A percentile compares a stretch with the other conserved stretches of the same genome.
Evolutionary conservation across 73 alveolate species (phyloP).

Genomic region (Paramecium primaurelia): DNA sequence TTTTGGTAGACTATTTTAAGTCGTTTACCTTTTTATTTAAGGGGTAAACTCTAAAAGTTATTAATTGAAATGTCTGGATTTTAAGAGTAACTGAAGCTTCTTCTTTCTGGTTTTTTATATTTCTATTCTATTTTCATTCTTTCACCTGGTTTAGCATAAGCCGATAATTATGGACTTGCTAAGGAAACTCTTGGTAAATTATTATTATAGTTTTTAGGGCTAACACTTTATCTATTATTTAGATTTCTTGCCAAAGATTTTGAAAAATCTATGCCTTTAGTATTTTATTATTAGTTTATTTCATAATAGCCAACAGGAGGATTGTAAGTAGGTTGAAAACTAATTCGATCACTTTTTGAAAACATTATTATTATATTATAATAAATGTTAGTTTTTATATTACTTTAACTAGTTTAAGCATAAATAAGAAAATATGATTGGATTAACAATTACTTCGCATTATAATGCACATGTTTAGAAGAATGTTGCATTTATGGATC

Average conservation of each 20-base stretch:
- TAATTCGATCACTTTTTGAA: background rate
- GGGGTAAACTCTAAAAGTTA: background rate
- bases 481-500: conserved; percentile 19
- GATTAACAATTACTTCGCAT: conserved; percentile 23
- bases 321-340: background rate
- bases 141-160: conserved; percentile 8
- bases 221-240: background rate
- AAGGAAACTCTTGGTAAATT: background rate
- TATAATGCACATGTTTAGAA: background rate
- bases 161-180: conserved; percentile 20
- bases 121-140: background rate
- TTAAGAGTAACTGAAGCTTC: background rate
- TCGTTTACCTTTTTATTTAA: background rate
- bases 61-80: conserved; percentile 3
- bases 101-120: background rate
- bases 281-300: background rate
- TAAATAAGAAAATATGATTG: conserved; percentile 34
- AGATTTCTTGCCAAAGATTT: background rate
- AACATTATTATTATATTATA: conserved; percentile 21
- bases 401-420: background rate
- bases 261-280: background rate
- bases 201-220: background rate
- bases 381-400: background rate
- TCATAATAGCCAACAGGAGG: conserved; percentile 47
- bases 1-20: background rate